phyloP scores from a whole-genome alignment of 2,329 filamentous ascomycete genomes.

The Trichocomaceae sp. region DNA sequence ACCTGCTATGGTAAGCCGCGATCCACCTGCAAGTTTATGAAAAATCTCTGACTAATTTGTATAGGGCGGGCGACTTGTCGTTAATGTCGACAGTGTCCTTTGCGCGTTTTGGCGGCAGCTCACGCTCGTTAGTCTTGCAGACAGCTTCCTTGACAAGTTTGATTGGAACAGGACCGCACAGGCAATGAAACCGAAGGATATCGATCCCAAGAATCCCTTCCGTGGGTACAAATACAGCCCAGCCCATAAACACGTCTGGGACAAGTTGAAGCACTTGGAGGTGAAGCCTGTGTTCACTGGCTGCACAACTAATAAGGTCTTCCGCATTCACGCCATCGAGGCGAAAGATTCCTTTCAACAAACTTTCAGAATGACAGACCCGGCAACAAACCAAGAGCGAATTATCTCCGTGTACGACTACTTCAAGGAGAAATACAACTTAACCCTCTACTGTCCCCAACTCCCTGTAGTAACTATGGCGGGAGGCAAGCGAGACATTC shows the following conservation, averaged over 20 bases:
- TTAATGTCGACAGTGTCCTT: conserved; percentile 91
- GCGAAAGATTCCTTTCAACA: conserved; percentile 38
- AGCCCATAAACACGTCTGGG: conserved; percentile 17
- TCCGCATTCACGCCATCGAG: conserved; percentile 47
- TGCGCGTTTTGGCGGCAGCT: conserved; percentile 70
- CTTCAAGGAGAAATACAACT: conserved; percentile 48
- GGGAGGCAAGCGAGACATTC: too few relatives aligned
- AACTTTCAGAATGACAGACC: conserved; percentile 37
- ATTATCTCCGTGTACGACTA: conserved; percentile 55
- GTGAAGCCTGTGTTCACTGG: conserved; percentile 33
- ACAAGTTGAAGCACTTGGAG: conserved; percentile 30
- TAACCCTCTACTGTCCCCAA: conserved; percentile 39
- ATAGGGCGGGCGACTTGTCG: conserved; percentile 58
- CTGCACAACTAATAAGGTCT: conserved; percentile 36
- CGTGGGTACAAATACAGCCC: conserved; percentile 3
- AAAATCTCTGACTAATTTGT: conserved; percentile 21
- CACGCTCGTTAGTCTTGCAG: conserved; percentile 30
- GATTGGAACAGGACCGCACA: conserved; percentile 28
- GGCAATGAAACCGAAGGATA: conserved; percentile 18
- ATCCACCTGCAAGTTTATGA: conserved; percentile 4
- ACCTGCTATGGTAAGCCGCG: conserved; percentile 54
- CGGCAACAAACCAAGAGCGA: conserved; percentile 34
- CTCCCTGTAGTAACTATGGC: conserved; percentile 54
- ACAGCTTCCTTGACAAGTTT: conserved; percentile 26
- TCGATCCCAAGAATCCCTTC: conserved; percentile 9